Base-by-base conservation (phyloP, 331 rosid species). In the Quercus phellos region DNA sequence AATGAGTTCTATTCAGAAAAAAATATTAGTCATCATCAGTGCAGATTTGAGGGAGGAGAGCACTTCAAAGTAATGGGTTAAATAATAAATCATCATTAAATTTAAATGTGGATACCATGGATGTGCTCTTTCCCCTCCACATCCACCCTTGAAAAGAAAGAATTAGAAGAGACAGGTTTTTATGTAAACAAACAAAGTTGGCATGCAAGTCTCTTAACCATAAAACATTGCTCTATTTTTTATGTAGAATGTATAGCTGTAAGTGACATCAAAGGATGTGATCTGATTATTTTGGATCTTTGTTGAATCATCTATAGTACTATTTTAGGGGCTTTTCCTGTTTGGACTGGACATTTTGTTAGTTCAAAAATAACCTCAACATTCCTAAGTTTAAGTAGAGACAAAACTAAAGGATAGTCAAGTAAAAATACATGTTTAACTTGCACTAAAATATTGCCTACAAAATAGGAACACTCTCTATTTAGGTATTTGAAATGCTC, bases 1-100 rank as follows among this genome's bases (percentile, higher is more conserved):
- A 61, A 69, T 55, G 70, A 72, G 55, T 75, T 70, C 18, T 58
- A 58, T 53, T 51, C 63, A 26, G 51, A 46, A 75, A 64, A 70
- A 19, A 17, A 18, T 66, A 16, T 2, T 34, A 18, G 24, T 66
- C 71, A 34, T 66, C 26, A 4, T 8, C 13, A 6, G 14, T 66
- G 51, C 51, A 9, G 51, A 59, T 34, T 13, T 32, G 27, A 32
- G 71, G 27, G 51, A n/a, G 27, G 71, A 66, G 4, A 64, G 50
- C 50, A 32, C 50, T 66, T 21, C 14, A 66, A 66, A 34, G 19
- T 32, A 64, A 30, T 30, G 22, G 70, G 68, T 61, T n/a, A 61
- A 61, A 61, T 61, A 16, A 61, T 61, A 61, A 61, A 61, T 27
- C 34, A 61, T 61, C 68, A 26, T 46, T 61, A 29, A 61, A n/a